Conservation (phyloP, 768 basidiomycete species). For the Kwoniella newhampshirensis region DNA sequence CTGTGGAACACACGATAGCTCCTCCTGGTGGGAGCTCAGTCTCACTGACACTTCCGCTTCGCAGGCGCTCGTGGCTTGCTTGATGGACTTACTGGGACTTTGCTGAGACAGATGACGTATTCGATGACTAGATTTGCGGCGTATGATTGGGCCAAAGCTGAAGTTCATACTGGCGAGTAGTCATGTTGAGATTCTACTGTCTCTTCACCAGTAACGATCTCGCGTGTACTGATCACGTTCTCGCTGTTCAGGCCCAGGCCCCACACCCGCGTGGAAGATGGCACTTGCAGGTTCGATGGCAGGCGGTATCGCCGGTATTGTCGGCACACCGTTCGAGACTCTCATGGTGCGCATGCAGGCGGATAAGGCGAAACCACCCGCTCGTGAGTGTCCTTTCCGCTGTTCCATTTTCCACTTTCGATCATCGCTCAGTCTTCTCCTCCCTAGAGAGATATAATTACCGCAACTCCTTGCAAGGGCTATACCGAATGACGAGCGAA, state of each 20-base stretch:
- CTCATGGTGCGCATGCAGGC: slow-evolving; percentile 76
- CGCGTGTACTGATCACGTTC: slow-evolving; percentile 58
- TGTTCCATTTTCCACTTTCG: neutral
- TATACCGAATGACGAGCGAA: slow-evolving; percentile 86
- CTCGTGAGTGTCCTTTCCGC: slow-evolving; percentile 50
- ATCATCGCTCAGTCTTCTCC: neutral
- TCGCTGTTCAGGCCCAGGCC: slow-evolving; percentile 40
- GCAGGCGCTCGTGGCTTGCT: slow-evolving; percentile 64
- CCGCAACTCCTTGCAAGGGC: slow-evolving; percentile 82
- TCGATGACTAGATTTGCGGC: slow-evolving; percentile 91
- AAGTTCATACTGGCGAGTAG: slow-evolving; percentile 65
- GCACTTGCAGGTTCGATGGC: slow-evolving; percentile 83
- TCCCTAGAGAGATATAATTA: slow-evolving; percentile 74
- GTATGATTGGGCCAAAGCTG: slow-evolving; percentile 85
- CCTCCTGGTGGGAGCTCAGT: too few relatives aligned
- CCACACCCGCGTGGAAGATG: slow-evolving; percentile 74
- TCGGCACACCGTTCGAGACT: slow-evolving; percentile 73
- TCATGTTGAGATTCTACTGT: too few relatives aligned
- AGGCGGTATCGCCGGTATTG: slow-evolving; percentile 77
- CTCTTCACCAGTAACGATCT: too few relatives aligned
- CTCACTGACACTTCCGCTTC: too few relatives aligned
- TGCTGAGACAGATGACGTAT: slow-evolving; percentile 90
- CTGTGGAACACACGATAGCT: too few relatives aligned
- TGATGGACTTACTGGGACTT: slow-evolving; percentile 83
- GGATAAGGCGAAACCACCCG: slow-evolving; percentile 82